Percentiles rank a stretch among this genome's conserved stretches.
Conservation (phyloP, 1,284 basidiomycete species). For the Moesziomyces aphidis region DNA sequence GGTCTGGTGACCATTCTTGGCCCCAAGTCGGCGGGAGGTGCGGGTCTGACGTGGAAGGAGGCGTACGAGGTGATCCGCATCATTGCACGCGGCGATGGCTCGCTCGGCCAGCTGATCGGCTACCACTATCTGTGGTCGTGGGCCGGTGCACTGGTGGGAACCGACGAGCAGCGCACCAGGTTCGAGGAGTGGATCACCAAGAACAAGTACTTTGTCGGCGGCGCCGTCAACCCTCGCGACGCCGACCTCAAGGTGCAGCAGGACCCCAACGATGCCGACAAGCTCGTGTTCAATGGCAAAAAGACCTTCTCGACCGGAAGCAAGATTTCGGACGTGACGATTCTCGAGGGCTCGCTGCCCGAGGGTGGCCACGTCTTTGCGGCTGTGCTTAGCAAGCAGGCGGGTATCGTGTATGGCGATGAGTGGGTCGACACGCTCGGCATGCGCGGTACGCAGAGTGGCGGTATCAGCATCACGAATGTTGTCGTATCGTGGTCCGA, state of each 20-base stretch:
- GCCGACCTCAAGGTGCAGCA: constrained; percentile 59
- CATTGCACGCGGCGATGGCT: constrained; percentile 64
- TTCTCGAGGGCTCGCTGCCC: constrained; percentile 64
- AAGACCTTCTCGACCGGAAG: constrained; percentile 67
- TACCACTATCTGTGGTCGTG: constrained; percentile 62
- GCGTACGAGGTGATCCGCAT: constrained; percentile 62
- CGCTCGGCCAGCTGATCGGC: constrained; percentile 59
- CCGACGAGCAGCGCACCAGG: constrained; percentile 54
- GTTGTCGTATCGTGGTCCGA: constrained; percentile 60
- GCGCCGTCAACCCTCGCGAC: constrained; percentile 68
- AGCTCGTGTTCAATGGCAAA: constrained; percentile 63
- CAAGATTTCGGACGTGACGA: constrained; percentile 66
- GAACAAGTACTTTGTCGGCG: constrained; percentile 64
- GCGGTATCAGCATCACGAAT: constrained; percentile 60
- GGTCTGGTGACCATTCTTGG: constrained; percentile 65
- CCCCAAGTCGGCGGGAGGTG: constrained; percentile 58
- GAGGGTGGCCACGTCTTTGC: constrained; percentile 65
- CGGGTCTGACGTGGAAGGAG: constrained; percentile 56
- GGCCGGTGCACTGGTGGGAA: constrained; percentile 61
- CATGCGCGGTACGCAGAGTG: constrained; percentile 65
- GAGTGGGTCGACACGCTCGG: constrained; percentile 68
- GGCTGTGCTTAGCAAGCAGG: constrained; percentile 58
- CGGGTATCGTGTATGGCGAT: constrained; percentile 65
- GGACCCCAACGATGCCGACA: constrained; percentile 49
- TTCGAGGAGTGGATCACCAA: constrained; percentile 51